Evolutionary conservation across 2,329 filamentous ascomycete species (phyloP).

Genomic region (Rutstroemia sp.): DNA sequence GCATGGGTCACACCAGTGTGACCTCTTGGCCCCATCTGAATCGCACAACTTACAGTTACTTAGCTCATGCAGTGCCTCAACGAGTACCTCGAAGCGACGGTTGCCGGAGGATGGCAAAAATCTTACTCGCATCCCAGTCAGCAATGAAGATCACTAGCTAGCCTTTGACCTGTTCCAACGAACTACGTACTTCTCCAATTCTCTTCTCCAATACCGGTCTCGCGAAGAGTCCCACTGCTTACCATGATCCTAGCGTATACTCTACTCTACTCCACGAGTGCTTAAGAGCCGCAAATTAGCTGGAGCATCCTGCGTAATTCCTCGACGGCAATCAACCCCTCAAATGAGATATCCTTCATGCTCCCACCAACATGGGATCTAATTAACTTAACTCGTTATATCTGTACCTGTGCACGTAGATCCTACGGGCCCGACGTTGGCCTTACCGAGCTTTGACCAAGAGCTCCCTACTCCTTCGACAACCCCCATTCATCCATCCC

Average conservation of each 20-base stretch:
- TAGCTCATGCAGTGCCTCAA: neutral
- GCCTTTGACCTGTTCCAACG: neutral
- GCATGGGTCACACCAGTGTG: neutral
- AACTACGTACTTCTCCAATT: neutral
- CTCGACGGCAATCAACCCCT: too few relatives aligned
- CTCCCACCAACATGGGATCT: neutral
- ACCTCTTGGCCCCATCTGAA: neutral
- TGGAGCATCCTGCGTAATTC: too few relatives aligned
- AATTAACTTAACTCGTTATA: neutral
- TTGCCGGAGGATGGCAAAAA: conserved; percentile 1
- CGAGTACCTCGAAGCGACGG: neutral
- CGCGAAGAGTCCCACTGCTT: neutral
- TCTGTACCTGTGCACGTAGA: neutral
- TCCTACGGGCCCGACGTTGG: neutral
- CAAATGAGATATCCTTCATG: too few relatives aligned
- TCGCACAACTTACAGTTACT: too few relatives aligned
- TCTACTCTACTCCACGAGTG: too few relatives aligned
- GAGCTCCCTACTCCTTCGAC: neutral
- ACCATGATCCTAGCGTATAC: too few relatives aligned
- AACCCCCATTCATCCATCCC: neutral
- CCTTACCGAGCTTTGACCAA: conserved; percentile 1
- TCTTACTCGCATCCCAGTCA: neutral
- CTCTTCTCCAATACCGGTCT: neutral
- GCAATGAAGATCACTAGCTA: neutral
- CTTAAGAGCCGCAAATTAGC: too few relatives aligned